Base-by-base conservation (phyloP, 768 basidiomycete species). In the Wakefieldia striispora region DNA sequence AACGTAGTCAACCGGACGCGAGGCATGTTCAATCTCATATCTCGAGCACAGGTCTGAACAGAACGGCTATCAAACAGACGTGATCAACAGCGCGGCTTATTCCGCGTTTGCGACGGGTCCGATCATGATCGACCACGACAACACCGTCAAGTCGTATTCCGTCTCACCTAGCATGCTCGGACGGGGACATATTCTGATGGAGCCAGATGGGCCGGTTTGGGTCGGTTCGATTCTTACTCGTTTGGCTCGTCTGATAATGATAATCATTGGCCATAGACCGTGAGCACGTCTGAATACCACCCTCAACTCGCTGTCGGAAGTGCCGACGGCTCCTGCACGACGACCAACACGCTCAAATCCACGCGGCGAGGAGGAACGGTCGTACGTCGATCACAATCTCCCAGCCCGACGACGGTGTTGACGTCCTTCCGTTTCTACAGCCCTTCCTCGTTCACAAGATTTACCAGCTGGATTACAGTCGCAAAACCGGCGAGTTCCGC, bases 391-490 rank as follows among this genome's bases (percentile, higher is more conserved):
- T 33, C 6, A 7, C 6, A 23, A 23, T 6, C 23, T n/a, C n/a
- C n/a, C n/a, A n/a, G n/a, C n/a, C n/a, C n/a, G n/a, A n/a, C 24
- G 34, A n/a, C 19, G 21, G 13, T 4, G 6, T 20, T 55, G 46
- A 47, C 33, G 14, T 19, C 1, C 48, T 40, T 36, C 42, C 27
- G 8, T 19, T 46, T 29, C 16, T 3, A 8, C 42, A 91, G 86
- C 86, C 88, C 0, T 86, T 88, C 60, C 82, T 91, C 54, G 75
- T 83, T 14, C 85, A 90, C 64, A 84, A 82, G 65, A 75, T 95
- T 16, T 97, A 82, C 59, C 88, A 90, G 61, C 76, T 98, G 45
- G 95, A 98, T 67, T 92, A 90, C 59, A 92, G 83, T 57, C 82
- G 86, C 35, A 80, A 76, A 7, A 80, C 80, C 0, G 80, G 81